phyloP scores from a whole-genome alignment of 2,329 filamentous ascomycete species.

The Colletotrichum cordylinicola region DNA sequence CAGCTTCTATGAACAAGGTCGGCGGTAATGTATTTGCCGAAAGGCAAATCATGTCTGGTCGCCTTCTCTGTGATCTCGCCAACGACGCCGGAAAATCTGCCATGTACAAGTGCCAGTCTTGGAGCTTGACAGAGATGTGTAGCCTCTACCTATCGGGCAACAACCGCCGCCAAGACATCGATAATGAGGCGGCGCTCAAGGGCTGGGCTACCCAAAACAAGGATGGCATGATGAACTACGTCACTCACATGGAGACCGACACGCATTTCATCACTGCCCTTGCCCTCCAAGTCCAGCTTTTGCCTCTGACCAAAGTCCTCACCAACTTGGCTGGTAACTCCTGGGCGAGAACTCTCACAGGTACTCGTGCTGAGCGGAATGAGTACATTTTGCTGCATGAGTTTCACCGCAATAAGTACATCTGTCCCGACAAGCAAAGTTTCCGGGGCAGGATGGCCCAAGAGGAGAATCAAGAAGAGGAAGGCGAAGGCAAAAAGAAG shows the following conservation, averaged over 20 bases:
- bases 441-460: conserved; percentile 76
- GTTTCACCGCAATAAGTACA: conserved; percentile 96
- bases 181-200: conserved; percentile 86
- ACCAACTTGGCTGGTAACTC: conserved; percentile 98
- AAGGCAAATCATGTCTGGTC: conserved; percentile 85
- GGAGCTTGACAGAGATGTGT: conserved; percentile 98
- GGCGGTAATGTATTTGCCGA: conserved; percentile 94
- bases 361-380: conserved; percentile 95
- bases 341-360: conserved; percentile 94
- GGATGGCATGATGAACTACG: conserved; percentile 88
- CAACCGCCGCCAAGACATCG: conserved; percentile 79
- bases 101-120: conserved; percentile 97
- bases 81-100: conserved; percentile 97
- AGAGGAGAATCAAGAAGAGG: conserved; percentile 74
- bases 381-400: conserved; percentile 99
- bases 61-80: conserved; percentile 89
- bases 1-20: conserved; percentile 81
- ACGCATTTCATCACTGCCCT: conserved; percentile 95
- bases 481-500: conserved; percentile 88
- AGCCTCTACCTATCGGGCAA: conserved; percentile 81
- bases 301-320: conserved; percentile 91
- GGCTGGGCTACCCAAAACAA: conserved; percentile 81
- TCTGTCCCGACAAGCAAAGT: conserved; percentile 92
- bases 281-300: conserved; percentile 86
- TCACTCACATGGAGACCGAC: conserved; percentile 92